Conservation (phyloP, 768 basidiomycete species). For the Mycena maculata region DNA sequence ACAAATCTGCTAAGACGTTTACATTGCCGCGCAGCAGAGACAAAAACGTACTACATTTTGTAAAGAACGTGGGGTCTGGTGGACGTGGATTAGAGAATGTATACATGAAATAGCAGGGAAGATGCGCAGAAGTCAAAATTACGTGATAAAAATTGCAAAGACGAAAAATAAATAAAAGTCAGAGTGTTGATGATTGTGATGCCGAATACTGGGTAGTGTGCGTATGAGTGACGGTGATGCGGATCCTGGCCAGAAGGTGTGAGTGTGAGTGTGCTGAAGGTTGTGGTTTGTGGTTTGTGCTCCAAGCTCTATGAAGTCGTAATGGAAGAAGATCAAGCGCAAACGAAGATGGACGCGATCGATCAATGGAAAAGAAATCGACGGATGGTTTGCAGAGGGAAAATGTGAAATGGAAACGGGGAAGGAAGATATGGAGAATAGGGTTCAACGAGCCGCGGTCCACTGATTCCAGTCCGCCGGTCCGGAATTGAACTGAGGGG, state of each 20-base stretch:
- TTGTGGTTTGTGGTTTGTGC: constrained; percentile 7
- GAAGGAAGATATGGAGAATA: constrained; percentile 22
- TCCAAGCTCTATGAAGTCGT: constrained; percentile 21
- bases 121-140: background rate
- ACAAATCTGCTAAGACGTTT: constrained; percentile 14
- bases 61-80: constrained; percentile 35
- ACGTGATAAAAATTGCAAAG: background rate
- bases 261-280: constrained; percentile 4
- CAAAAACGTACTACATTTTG: constrained; percentile 19
- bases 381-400: constrained; percentile 9
- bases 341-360: constrained; percentile 22
- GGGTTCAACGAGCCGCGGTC: constrained; percentile 41
- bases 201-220: constrained; percentile 17
- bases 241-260: constrained; percentile 22
- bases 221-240: constrained; percentile 18
- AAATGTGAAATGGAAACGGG: constrained; percentile 29
- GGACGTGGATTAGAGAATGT: constrained; percentile 32
- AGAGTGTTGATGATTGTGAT: constrained; percentile 8
- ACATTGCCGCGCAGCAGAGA: constrained; percentile 2
- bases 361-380: constrained; percentile 13
- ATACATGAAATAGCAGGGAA: constrained; percentile 10
- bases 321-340: constrained; percentile 29
- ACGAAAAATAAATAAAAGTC: constrained; percentile 21
- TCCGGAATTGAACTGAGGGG: constrained; percentile 34
- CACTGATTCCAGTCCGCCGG: constrained; percentile 49